Evolutionary conservation across 176 grass and related monocot genomes (phyloP).

Genomic region (Hsuehochloa calcarea): DNA sequence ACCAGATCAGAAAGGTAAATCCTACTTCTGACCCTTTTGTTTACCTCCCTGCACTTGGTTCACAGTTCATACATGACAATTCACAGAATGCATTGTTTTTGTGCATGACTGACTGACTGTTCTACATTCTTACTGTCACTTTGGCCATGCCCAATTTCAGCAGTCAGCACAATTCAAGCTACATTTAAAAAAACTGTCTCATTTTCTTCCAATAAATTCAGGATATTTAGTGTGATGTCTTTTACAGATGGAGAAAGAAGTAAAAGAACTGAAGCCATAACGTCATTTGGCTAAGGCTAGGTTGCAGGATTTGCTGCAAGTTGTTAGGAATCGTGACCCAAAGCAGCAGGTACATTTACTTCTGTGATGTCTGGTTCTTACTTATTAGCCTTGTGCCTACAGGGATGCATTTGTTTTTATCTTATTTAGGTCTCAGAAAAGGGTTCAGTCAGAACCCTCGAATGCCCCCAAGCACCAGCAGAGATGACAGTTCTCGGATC

Average conservation of each 20-base stretch:
- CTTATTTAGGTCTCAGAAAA: slow-evolving; percentile 54
- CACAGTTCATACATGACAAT: background rate
- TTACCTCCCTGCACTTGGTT: background rate
- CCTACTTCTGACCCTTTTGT: background rate
- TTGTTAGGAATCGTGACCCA: slow-evolving; percentile 54
- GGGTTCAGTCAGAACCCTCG: slow-evolving; percentile 46
- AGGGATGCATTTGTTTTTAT: slow-evolving; percentile 31
- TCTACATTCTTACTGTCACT: background rate
- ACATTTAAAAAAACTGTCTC: background rate
- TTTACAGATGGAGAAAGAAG: slow-evolving; percentile 88
- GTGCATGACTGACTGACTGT: too few relatives aligned
- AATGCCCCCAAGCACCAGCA: slow-evolving; percentile 34
- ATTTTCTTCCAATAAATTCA: slow-evolving; percentile 15
- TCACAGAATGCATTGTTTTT: background rate
- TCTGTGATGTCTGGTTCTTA: background rate
- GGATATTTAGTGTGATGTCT: slow-evolving; percentile 9
- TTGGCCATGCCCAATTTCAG: background rate
- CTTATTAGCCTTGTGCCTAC: background rate
- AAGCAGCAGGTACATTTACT: slow-evolving; percentile 52
- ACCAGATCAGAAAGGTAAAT: slow-evolving; percentile 69
- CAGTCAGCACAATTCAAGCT: background rate
- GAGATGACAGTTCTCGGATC: slow-evolving; percentile 44
- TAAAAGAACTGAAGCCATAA: slow-evolving; percentile 80
- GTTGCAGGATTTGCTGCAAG: slow-evolving; percentile 63
- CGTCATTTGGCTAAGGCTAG: slow-evolving; percentile 69